phyloP scores from a whole-genome alignment of 768 basidiomycete genomes.

The Psilocybe tampanensis region DNA sequence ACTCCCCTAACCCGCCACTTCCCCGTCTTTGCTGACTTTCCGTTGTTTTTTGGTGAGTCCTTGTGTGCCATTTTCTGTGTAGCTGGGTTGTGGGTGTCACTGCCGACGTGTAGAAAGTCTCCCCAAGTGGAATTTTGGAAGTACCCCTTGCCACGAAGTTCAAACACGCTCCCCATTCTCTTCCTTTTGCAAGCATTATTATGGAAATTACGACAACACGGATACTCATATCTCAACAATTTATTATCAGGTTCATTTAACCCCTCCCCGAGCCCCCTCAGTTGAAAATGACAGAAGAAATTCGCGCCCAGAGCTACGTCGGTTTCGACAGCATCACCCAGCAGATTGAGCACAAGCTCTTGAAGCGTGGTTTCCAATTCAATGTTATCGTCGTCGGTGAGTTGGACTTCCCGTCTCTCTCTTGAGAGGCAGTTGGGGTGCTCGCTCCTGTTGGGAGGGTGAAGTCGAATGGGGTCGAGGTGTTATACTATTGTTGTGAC shows the following conservation, averaged over 20 bases:
- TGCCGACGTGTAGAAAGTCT: not conserved
- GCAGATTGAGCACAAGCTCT: slow-evolving; percentile 98
- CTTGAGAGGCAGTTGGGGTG: no score
- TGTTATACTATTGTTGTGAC: no score
- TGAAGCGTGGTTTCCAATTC: slow-evolving; percentile 99
- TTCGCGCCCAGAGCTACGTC: slow-evolving; percentile 91
- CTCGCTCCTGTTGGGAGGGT: not conserved
- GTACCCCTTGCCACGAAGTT: slow-evolving; percentile 7
- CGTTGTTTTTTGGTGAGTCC: not conserved
- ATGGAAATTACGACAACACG: not conserved
- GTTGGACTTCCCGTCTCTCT: slow-evolving; percentile 30
- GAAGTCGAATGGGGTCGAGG: no score
- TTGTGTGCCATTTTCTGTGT: no score
- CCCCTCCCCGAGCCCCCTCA: not conserved
- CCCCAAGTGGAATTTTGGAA: not conserved
- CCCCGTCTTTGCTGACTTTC: not conserved
- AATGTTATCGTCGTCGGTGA: slow-evolving; percentile 95
- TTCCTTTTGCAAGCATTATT: not conserved
- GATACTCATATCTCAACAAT: not conserved
- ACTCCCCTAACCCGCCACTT: not conserved
- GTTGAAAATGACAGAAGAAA: slow-evolving; percentile 56
- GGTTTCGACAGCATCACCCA: slow-evolving; percentile 97
- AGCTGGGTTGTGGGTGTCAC: not conserved
- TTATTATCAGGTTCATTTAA: not conserved
- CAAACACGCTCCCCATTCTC: not conserved